Evolutionary conservation across 257 asterid species (phyloP).

Genomic region (Penstemon eatonii): DNA sequence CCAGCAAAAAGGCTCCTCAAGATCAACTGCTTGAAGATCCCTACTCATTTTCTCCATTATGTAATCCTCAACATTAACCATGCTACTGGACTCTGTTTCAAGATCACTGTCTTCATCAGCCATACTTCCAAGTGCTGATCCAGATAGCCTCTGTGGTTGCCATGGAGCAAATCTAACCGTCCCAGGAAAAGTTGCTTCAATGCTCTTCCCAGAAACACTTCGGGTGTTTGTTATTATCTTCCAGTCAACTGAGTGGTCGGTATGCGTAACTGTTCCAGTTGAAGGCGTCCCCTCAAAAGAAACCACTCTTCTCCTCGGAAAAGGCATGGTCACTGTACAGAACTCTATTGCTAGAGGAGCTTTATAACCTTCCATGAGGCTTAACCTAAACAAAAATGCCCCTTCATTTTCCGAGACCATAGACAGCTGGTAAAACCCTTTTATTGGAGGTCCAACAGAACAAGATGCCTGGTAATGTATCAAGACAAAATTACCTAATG

Average conservation of each 20-base stretch:
- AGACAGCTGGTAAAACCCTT: constrained; percentile 97
- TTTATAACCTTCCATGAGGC: constrained; percentile 90
- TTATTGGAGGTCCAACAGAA: constrained; percentile 78
- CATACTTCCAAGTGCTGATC: constrained; percentile 37
- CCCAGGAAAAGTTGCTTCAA: constrained; percentile 93
- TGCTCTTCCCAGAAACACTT: constrained; percentile 79
- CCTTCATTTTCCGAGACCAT: constrained; percentile 99
- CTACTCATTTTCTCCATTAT: constrained; percentile 79
- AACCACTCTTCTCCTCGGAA: constrained; percentile 81
- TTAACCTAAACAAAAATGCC: constrained; percentile 85
- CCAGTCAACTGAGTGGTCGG: constrained; percentile 88
- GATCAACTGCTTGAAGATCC: constrained; percentile 88
- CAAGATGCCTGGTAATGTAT: constrained; percentile 82
- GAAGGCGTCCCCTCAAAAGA: constrained; percentile 95
- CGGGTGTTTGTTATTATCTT: constrained; percentile 66
- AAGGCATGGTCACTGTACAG: constrained; percentile 88
- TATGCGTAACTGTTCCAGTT: constrained; percentile 70
- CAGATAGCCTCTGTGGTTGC: constrained; percentile 58
- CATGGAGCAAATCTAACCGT: constrained; percentile 90
- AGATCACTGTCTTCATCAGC: constrained; percentile 82
- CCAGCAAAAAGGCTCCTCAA: constrained; percentile 97
- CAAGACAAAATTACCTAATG: constrained; percentile 75
- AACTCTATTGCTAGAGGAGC: constrained; percentile 76
- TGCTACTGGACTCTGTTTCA: constrained; percentile 64
- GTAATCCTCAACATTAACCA: constrained; percentile 79